Percentiles rank a stretch among this genome's conserved stretches.
phyloP scores from a whole-genome alignment of 257 asterid genomes.

The Nicotiana knightiana region DNA sequence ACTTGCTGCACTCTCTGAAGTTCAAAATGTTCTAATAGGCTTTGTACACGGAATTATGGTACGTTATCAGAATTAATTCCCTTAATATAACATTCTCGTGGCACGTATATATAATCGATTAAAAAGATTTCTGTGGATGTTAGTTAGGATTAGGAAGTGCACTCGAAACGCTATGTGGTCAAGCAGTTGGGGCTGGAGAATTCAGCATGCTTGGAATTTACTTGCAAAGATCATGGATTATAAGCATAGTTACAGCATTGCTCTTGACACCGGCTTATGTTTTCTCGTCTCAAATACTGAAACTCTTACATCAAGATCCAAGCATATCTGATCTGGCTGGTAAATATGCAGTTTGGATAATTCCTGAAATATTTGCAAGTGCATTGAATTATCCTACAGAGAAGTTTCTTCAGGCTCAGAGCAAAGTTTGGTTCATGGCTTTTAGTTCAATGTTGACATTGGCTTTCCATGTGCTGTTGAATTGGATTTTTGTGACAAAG shows the following conservation, averaged over 20 bases:
- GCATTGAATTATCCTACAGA: slow-evolving; percentile 23
- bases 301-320: slow-evolving; percentile 12
- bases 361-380: slow-evolving; percentile 23
- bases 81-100: background rate
- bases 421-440: slow-evolving; percentile 27
- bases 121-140: background rate
- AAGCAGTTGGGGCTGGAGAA: slow-evolving; percentile 32
- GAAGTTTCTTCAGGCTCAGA: slow-evolving; percentile 30
- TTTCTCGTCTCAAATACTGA: slow-evolving; percentile 12
- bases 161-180: slow-evolving; percentile 34
- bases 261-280: slow-evolving; percentile 19
- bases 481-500: slow-evolving; percentile 25
- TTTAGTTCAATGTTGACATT: slow-evolving; percentile 8
- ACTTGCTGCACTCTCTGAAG: slow-evolving; percentile 32
- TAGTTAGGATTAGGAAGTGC: slow-evolving; percentile 41
- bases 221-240: slow-evolving; percentile 33
- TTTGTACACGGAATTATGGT: slow-evolving; percentile 30
- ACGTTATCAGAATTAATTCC: background rate
- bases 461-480: slow-evolving; percentile 21
- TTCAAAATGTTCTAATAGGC: slow-evolving; percentile 25
- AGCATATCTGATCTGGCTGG: slow-evolving; percentile 26
- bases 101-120: background rate
- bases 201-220: slow-evolving; percentile 27
- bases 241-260: slow-evolving; percentile 2
- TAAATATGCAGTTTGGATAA: slow-evolving; percentile 11